These are phyloP conservation scores for Candida silvicultrix DNA, from an alignment of 805 yeast species.

Conservation along the genomic window DNA sequence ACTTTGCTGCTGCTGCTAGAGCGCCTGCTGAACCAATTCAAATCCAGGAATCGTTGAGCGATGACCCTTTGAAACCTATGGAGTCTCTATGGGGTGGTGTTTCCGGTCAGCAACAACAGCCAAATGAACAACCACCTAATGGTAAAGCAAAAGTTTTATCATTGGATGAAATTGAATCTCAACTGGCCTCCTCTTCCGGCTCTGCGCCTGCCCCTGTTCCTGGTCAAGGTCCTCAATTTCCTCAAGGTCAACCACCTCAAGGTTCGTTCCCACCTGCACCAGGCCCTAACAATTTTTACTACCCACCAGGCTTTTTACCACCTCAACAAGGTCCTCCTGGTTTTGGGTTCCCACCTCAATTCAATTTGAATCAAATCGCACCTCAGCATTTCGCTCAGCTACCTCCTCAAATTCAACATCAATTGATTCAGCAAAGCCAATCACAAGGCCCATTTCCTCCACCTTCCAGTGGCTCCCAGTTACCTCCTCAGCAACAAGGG, in stretches of 20 bases:
- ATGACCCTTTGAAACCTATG: constrained; percentile 54
- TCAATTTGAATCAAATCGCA: constrained; percentile 17
- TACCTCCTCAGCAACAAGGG: constrained; percentile 3
- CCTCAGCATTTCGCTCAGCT: constrained; percentile 21
- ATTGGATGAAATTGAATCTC: constrained; percentile 82
- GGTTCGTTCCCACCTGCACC: constrained; percentile 18
- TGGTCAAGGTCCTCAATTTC: constrained; percentile 20
- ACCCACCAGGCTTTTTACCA: constrained; percentile 25
- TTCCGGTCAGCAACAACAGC: constrained; percentile 7
- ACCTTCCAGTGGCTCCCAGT: background rate
- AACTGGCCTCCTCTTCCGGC: constrained; percentile 22
- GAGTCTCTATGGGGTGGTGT: constrained; percentile 59
- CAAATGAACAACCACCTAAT: constrained; percentile 10
- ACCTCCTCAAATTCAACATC: constrained; percentile 25
- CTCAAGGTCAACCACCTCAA: constrained; percentile 22
- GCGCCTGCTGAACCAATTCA: constrained; percentile 9
- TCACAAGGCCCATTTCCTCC: constrained; percentile 16
- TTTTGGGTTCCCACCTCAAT: constrained; percentile 14
- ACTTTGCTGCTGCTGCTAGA: constrained; percentile 39
- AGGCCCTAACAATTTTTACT: constrained; percentile 17
- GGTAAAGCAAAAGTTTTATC: constrained; percentile 45
- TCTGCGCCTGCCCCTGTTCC: constrained; percentile 3
- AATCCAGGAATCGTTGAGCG: constrained; percentile 14
- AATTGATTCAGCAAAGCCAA: constrained; percentile 17
- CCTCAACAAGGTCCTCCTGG: constrained; percentile 16